Conservation (phyloP, 345 rosid genomes). For the Gossypium bickii region DNA sequence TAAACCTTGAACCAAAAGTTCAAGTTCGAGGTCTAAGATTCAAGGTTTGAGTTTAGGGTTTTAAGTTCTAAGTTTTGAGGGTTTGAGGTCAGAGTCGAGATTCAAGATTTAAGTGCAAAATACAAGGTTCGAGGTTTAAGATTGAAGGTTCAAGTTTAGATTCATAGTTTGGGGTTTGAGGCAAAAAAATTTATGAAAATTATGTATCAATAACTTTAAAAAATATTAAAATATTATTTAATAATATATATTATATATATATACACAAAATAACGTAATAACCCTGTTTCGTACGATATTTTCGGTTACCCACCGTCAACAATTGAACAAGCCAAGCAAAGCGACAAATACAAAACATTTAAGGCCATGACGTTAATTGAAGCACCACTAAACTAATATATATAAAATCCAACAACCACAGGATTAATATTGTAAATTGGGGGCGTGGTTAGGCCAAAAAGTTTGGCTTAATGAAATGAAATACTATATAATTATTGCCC, state of each 20-base stretch:
- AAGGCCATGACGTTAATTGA: neutral
- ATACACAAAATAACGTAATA: no score
- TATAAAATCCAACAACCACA: neutral
- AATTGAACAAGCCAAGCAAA: neutral
- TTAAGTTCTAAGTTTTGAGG: fast-evolving
- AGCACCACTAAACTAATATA: neutral
- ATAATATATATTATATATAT: no score
- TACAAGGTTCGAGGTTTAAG: fast-evolving
- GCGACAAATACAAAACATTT: neutral
- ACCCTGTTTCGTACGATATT: no score
- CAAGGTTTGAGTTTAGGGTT: fast-evolving
- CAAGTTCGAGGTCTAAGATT: fast-evolving
- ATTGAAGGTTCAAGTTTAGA: no score
- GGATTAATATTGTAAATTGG: neutral
- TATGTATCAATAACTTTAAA: no score
- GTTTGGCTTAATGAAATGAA: neutral
- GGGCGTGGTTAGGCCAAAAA: neutral
- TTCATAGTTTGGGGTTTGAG: fast-evolving
- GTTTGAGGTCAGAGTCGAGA: no score
- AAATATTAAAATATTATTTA: no score
- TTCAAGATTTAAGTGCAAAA: no score
- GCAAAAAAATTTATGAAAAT: fast-evolving
- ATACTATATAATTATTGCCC: neutral
- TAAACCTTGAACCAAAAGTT: no score
- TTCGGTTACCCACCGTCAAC: neutral